phyloP scores from a whole-genome alignment of 208 protist species.

The Sergeia podlipaevii region DNA sequence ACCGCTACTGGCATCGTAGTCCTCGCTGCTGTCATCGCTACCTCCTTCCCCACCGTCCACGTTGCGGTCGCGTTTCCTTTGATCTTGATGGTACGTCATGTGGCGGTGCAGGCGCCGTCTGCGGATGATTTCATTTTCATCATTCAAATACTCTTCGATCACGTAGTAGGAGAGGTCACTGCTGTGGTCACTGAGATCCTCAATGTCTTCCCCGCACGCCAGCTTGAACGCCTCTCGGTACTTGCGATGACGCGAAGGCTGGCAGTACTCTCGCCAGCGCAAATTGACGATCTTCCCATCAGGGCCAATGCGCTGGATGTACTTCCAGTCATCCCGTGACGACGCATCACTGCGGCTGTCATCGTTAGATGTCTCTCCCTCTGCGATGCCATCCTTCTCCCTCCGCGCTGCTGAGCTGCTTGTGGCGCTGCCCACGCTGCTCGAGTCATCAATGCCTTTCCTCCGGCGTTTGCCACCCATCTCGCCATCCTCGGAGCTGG shows the following conservation, averaged over 20 bases:
- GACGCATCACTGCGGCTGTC: neutral
- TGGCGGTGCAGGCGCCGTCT: slow-evolving; percentile 23
- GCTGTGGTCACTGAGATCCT: neutral
- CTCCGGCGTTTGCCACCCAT: neutral
- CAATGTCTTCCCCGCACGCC: slow-evolving; percentile 1
- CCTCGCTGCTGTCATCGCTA: neutral
- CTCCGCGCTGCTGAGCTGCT: too few relatives aligned
- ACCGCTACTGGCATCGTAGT: neutral
- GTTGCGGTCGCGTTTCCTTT: neutral
- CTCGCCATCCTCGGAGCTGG: slow-evolving; percentile 2
- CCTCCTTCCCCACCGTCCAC: neutral
- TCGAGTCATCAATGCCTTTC: neutral
- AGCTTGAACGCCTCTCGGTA: slow-evolving; percentile 4
- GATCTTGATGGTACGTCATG: neutral
- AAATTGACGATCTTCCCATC: slow-evolving; percentile 18
- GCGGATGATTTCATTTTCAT: slow-evolving; percentile 23
- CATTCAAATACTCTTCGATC: slow-evolving; percentile 52
- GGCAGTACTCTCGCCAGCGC: slow-evolving; percentile 16
- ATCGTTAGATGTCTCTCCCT: neutral
- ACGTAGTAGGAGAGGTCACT: slow-evolving; percentile 22
- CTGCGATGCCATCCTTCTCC: neutral
- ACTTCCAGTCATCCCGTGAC: slow-evolving; percentile 23
- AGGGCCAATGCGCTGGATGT: slow-evolving; percentile 21
- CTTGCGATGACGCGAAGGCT: slow-evolving; percentile 5
- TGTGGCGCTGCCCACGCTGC: neutral